Base-by-base conservation (phyloP, 139 green algal species). In the Coccomyxa sp. region DNA sequence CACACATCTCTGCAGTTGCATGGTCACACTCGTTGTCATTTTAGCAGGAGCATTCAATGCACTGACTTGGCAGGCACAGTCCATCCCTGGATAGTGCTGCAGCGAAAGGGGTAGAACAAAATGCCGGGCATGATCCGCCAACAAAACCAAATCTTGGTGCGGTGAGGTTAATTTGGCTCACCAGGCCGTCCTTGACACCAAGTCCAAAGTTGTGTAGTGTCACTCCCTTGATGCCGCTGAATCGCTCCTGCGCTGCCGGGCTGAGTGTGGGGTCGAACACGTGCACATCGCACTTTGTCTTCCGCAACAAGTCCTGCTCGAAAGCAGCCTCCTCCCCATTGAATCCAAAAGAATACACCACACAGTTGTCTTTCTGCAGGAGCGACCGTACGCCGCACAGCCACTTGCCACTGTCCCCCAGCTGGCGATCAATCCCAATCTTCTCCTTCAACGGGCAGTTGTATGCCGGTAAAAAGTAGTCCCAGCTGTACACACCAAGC, bases 371-470 rank as follows among this genome's bases (percentile, higher is more conserved):
- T 28, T 76, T 57, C 63, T 83, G 74, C 38, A 85, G 67, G 13
- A 83, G 77, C 11, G 81, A 74, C 15, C 74, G 60, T n/a, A 88
- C 76, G 27, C 76, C 82, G 67, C 85, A 88, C 16, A 88, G 31
- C 85, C 85, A 88, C 71, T 88, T 88, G 18, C 85, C 85, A 15
- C 75, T 77, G 51, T 88, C 85, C 51, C 85, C 85, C 0, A 80
- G 59, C 10, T 23, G 32, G 25, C 17, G 63, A 45, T 79, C 57
- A 23, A 67, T 81, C 51, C 84, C 84, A 67, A 88, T 58, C 15
- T 81, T 66, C 78, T 88, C 85, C 59, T 82, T 82, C 18, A 76
- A 18, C 32, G 84, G 79, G 60, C 84, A 88, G 68, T 82, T 86
- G 45, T 74, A 88, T 13, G n/a, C 58, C 25, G 84, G 84, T 13